Evolutionary conservation across 306 rosid species (phyloP).

Genomic region (Glycyrrhiza uralensis): DNA sequence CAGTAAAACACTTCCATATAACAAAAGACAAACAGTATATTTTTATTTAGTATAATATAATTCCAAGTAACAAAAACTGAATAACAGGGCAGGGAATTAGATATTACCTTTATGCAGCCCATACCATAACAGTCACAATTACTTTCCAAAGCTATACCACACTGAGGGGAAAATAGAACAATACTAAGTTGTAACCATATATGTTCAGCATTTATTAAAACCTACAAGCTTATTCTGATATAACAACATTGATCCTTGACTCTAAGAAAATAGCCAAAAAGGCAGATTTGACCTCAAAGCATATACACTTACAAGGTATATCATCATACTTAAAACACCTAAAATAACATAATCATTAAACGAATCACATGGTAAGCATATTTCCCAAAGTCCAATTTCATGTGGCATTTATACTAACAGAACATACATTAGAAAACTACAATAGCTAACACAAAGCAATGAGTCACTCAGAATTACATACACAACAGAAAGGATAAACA

Average conservation of each 20-base stretch:
- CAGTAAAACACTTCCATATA: neutral
- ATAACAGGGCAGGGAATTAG: neutral
- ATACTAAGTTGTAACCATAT: neutral
- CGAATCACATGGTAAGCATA: neutral
- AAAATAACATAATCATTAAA: neutral
- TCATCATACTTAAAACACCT: neutral
- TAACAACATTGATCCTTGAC: neutral
- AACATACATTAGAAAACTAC: neutral
- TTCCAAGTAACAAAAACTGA: conserved; percentile 3
- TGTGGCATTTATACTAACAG: neutral
- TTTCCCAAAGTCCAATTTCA: conserved; percentile 9
- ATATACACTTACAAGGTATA: neutral
- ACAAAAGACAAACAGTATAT: neutral
- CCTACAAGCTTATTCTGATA: conserved; percentile 3
- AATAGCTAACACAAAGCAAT: neutral
- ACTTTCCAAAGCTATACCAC: conserved; percentile 9
- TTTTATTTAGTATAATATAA: neutral
- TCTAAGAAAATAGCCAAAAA: conserved; percentile 1
- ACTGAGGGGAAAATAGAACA: neutral
- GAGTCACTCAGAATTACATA: conserved; percentile 6
- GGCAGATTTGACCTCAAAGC: neutral
- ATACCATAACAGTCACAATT: conserved; percentile 1
- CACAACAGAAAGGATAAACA: neutral
- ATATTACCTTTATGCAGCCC: neutral
- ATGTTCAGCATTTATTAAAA: conserved; percentile 1